These are phyloP conservation scores for Condylostoma magnum DNA, from an alignment of 169 alveolate genomes.

Conservation along the genomic window DNA sequence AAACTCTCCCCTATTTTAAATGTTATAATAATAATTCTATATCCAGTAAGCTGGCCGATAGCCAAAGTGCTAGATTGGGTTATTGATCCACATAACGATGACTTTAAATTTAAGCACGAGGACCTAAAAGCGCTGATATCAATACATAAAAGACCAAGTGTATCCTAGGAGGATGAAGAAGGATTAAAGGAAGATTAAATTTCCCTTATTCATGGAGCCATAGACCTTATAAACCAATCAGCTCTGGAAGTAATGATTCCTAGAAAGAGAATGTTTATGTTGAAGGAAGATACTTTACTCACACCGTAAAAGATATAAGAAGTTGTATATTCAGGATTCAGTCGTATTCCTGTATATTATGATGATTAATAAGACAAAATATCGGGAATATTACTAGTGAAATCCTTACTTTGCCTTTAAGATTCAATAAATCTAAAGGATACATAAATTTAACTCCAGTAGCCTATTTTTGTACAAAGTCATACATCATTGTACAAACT, in stretches of 20 bases:
- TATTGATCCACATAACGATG: slow-evolving; percentile 60
- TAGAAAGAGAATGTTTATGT: slow-evolving; percentile 59
- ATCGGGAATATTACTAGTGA: slow-evolving; percentile 70
- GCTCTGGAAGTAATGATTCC: slow-evolving; percentile 68
- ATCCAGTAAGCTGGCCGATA: slow-evolving; percentile 79
- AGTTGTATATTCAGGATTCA: slow-evolving; percentile 73
- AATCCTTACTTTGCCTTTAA: slow-evolving; percentile 46
- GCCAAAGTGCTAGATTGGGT: slow-evolving; percentile 87
- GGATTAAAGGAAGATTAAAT: slow-evolving; percentile 51
- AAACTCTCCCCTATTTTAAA: slow-evolving; percentile 75
- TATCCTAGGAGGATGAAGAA: slow-evolving; percentile 35
- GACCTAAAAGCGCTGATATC: slow-evolving; percentile 67
- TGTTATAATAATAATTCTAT: slow-evolving; percentile 57
- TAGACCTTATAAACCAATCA: slow-evolving; percentile 67
- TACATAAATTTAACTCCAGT: neutral
- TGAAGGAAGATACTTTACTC: slow-evolving; percentile 51
- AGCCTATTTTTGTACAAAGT: neutral
- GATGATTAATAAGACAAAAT: slow-evolving; percentile 57
- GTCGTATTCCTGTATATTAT: slow-evolving; percentile 82
- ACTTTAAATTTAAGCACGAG: slow-evolving; percentile 56
- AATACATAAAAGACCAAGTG: slow-evolving; percentile 47
- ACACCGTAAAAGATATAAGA: slow-evolving; percentile 46
- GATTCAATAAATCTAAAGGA: neutral
- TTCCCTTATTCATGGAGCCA: slow-evolving; percentile 72
- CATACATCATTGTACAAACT: neutral